These are phyloP conservation scores for Inga laurina DNA, from an alignment of 306 rosid species.

Conservation along the genomic window DNA sequence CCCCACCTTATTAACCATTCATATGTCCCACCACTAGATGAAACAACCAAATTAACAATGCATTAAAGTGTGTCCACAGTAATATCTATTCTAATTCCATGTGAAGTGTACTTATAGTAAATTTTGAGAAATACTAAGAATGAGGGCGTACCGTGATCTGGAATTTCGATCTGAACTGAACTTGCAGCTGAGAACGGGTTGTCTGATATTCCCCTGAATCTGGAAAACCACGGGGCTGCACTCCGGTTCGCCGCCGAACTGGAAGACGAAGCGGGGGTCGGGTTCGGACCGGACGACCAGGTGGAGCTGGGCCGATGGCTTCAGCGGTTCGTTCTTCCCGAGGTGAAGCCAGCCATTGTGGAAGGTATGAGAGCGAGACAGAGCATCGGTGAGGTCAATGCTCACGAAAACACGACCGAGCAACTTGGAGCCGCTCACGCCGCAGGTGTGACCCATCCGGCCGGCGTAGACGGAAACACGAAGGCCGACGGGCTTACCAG, in stretches of 20 bases:
- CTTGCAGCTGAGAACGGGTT: conserved; percentile 93
- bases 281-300: conserved; percentile 73
- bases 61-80: not conserved
- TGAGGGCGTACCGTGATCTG: conserved; percentile 59
- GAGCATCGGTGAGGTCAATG: conserved; percentile 39
- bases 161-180: conserved; percentile 89
- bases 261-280: conserved; percentile 85
- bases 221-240: conserved; percentile 90
- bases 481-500: conserved; percentile 46
- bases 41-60: not conserved
- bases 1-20: not conserved
- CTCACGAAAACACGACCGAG: conserved; percentile 61
- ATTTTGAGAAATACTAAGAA: not conserved
- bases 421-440: conserved; percentile 57
- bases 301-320: conserved; percentile 57
- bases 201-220: conserved; percentile 79
- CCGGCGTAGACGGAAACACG: conserved; percentile 71
- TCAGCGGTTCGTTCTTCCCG: conserved; percentile 44
- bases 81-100: not conserved
- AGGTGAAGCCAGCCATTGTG: conserved; percentile 78
- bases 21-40: not conserved
- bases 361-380: conserved; percentile 37
- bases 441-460: conserved; percentile 66
- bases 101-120: not conserved
- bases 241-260: conserved; percentile 95